Evolutionary conservation across 2,329 filamentous ascomycete genomes (phyloP), one percentile per base, ranked within the genome.

Genomic region (Sporothrix mexicana): DNA sequence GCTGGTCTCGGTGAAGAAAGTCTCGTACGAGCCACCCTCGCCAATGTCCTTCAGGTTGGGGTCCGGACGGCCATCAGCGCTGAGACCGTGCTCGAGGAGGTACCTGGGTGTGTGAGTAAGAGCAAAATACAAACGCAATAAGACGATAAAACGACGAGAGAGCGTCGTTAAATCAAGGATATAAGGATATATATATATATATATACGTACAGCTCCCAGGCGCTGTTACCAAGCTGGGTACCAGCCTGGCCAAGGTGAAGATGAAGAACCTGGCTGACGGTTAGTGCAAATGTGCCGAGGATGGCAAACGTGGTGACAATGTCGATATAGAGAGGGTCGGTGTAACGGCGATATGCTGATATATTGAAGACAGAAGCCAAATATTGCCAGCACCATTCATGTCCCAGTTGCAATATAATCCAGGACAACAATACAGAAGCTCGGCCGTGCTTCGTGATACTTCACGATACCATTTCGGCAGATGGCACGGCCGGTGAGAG

Each of bases 1-100:
- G 84, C 86, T 90, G 74, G 90, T 91, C 85, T 92, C 90, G 77
- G 88, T 92, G 84, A 92, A 92, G 85, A 92, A 92, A 77, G 90
- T 92, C 84, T 92, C 90, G 82, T 85, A 91, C 64, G 90, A 91
- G 77, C 90, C 90, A 71, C 84, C 84, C 73, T 92, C 90, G 77
- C 84, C 85, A 73, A 87, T 75, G 66, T 91, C 88, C 81, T 86
- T 86, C 75, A 84, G 83, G 76, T 88, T 87, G 77, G 90, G 88
- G 80, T 91, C 88, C 72, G 88, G 87, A 73, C 87, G 87, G 77
- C 90, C 90, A 80, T 92, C 90, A 72, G 82, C 82, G 78, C 88
- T 87, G 77, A 92, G 88, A 78, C 90, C 90, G 80, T 92, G 90
- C 86, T 92, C 91, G 76, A 92, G 88, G 76, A 92, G 88, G 82